Base-by-base conservation (phyloP, 768 basidiomycete species). In the Xanthoconium purpureum region DNA sequence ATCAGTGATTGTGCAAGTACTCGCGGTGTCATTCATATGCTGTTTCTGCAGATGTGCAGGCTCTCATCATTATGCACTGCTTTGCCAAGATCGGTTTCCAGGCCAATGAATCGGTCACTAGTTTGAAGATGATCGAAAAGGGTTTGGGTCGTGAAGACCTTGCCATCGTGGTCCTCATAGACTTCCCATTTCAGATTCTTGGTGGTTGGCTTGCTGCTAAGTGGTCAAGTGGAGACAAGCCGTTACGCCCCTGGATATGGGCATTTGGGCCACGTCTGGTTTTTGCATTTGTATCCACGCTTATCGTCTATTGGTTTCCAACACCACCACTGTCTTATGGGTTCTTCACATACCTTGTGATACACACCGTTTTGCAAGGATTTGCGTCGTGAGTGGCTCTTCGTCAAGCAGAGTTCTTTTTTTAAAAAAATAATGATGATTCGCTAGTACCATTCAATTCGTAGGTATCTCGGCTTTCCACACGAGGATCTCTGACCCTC, bases 381-480 rank as follows among this genome's bases (percentile, higher is more conserved):
- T 94, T 98, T 67, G 80, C 92, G 8, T 82, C 87, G 95, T 94
- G 68, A 73, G 89, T 71, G 40, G 18, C 30, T 30, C 15, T 48
- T 52, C 24, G 36, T n/a, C 29, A 18, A 45, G 20, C 20, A 15
- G n/a, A 17, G 30, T n/a, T 18, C 3, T 14, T 48, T 18, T 49
- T 44, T 48, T 45, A 50, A 0, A 42, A 35, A 8, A 12, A 28
- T 5, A 17, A 43, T 32, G n/a, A 30, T 14, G 40, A 29, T 20
- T 52, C 44, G 3, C 30, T 55, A 96, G 96, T 45, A 98, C 96
- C 6, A 87, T 98, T n/a, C 96, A 99, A 72, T 99, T 98, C 67
- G 96, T 98, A 18, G 94, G 97, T 10, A 94, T 98, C 58, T 92
- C 94, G n/a, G 97, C 97, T 4, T 99, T 98, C 81, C 97, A 98